Conservation (phyloP, 768 basidiomycete species). For the Mycena alexandri region DNA sequence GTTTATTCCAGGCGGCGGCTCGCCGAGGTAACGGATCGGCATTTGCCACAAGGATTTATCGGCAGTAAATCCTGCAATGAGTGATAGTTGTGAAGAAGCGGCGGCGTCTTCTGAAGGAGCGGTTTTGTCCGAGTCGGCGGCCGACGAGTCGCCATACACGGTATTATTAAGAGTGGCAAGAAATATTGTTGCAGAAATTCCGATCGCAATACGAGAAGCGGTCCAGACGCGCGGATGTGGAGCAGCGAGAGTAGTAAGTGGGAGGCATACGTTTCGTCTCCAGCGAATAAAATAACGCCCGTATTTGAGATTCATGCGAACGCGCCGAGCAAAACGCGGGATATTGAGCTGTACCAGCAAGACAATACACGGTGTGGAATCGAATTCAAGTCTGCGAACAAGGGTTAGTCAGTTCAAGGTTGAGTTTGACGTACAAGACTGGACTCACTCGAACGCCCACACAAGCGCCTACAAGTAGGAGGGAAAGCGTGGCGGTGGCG, state of each 20-base stretch:
- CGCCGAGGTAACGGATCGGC: slow-evolving; percentile 14
- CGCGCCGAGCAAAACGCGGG: background rate
- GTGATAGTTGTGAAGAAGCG: background rate
- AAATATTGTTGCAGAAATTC: slow-evolving; percentile 21
- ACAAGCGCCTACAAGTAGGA: too few relatives aligned
- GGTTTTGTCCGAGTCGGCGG: too few relatives aligned
- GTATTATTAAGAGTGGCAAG: slow-evolving; percentile 18
- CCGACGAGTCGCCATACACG: slow-evolving; percentile 24
- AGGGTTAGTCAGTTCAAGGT: too few relatives aligned
- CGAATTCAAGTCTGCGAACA: too few relatives aligned
- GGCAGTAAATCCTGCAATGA: slow-evolving; percentile 18
- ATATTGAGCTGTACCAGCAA: too few relatives aligned
- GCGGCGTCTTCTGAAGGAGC: background rate
- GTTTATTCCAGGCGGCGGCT: slow-evolving; percentile 8
- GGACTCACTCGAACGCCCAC: too few relatives aligned
- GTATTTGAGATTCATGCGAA: slow-evolving; percentile 20
- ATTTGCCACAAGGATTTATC: slow-evolving; percentile 14
- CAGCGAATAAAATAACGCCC: slow-evolving; percentile 6
- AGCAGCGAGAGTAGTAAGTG: background rate
- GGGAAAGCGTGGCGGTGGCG: too few relatives aligned
- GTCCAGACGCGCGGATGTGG: background rate
- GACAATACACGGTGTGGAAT: too few relatives aligned
- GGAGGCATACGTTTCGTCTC: slow-evolving; percentile 2
- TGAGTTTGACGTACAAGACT: too few relatives aligned
- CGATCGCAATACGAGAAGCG: slow-evolving; percentile 15